A percentile compares a stretch with the other conserved stretches of the same genome.
These are phyloP conservation scores for Umbelopsis sp. DNA, from an alignment of 192 early-diverging fungal genomes.

Conservation along the genomic window DNA sequence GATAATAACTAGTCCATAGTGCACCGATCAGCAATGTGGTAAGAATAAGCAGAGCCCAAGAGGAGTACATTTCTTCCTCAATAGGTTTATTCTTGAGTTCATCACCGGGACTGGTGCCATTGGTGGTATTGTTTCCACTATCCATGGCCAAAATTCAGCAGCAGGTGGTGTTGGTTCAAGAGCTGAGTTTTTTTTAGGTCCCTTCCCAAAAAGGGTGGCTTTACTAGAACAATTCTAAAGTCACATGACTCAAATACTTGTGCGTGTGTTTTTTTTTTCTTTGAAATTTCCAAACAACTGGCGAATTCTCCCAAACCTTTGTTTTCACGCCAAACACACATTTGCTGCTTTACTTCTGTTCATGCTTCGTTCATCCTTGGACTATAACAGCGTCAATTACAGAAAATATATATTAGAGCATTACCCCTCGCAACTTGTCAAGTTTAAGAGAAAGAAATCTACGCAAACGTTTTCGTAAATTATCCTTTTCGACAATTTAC, in stretches of 20 bases:
- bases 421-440: slow-evolving; percentile 13
- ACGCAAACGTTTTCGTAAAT: slow-evolving; percentile 23
- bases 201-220: not conserved
- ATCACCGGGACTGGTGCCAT: slow-evolving; percentile 18
- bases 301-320: not conserved
- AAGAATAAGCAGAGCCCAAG: slow-evolving; percentile 86
- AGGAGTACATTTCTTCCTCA: slow-evolving; percentile 73
- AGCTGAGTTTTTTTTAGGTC: not conserved
- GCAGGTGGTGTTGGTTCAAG: not conserved
- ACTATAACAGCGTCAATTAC: slow-evolving; percentile 24
- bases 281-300: slow-evolving; percentile 15
- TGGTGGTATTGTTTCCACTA: slow-evolving; percentile 17
- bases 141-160: slow-evolving; percentile 4
- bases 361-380: slow-evolving; percentile 33
- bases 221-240: not conserved
- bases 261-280: slow-evolving; percentile 10
- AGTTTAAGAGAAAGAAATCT: slow-evolving; percentile 32
- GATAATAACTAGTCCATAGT: slow-evolving; percentile 85
- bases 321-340: slow-evolving; percentile 6
- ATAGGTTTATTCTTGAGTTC: slow-evolving; percentile 22
- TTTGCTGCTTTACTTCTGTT: slow-evolving; percentile 25
- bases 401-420: slow-evolving; percentile 34
- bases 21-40: slow-evolving; percentile 83
- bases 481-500: slow-evolving; percentile 18
- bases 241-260: not conserved